Percentiles rank a stretch among this genome's conserved stretches.
phyloP scores from a whole-genome alignment of 2,329 filamentous ascomycete genomes.

The Sarocladium oryzae region DNA sequence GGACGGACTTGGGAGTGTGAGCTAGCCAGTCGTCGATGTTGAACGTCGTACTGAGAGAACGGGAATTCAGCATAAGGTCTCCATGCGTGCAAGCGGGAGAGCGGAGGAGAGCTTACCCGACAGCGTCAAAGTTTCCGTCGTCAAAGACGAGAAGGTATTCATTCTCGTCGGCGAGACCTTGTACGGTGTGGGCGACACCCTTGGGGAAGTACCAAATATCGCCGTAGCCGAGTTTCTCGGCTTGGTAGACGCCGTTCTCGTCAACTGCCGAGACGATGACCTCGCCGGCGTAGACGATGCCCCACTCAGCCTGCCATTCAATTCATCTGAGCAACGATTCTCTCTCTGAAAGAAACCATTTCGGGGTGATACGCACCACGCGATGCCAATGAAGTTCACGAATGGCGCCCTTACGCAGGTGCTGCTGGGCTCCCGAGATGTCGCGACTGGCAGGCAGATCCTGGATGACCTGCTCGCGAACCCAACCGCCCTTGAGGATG shows the following conservation, averaged over 20 bases:
- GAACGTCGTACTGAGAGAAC: slow-evolving; percentile 55
- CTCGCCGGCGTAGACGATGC: slow-evolving; percentile 52
- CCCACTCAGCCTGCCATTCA: slow-evolving; percentile 54
- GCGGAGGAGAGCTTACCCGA: slow-evolving; percentile 36
- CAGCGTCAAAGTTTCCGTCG: slow-evolving; percentile 58
- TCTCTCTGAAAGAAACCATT: no score
- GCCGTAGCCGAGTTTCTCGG: slow-evolving; percentile 50
- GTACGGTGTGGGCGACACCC: slow-evolving; percentile 56
- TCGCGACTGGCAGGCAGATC: slow-evolving; percentile 60
- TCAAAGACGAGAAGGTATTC: slow-evolving; percentile 63
- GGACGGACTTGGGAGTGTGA: slow-evolving; percentile 54
- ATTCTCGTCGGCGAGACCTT: slow-evolving; percentile 59
- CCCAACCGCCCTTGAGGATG: slow-evolving; percentile 58
- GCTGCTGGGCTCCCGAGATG: slow-evolving; percentile 62
- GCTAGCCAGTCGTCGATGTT: slow-evolving; percentile 65
- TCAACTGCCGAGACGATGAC: slow-evolving; percentile 56
- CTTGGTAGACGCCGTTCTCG: slow-evolving; percentile 50
- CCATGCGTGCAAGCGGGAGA: no score
- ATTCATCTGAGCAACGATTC: background rate
- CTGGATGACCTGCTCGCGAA: slow-evolving; percentile 58
- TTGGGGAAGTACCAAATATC: slow-evolving; percentile 67
- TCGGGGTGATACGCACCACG: no score
- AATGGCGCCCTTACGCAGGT: slow-evolving; percentile 59
- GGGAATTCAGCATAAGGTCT: no score
- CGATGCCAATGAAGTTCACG: slow-evolving; percentile 63